Evolutionary conservation across 306 rosid genomes (phyloP), one percentile per base, ranked within the genome.

Genomic region (Pterocarpus santalinus): DNA sequence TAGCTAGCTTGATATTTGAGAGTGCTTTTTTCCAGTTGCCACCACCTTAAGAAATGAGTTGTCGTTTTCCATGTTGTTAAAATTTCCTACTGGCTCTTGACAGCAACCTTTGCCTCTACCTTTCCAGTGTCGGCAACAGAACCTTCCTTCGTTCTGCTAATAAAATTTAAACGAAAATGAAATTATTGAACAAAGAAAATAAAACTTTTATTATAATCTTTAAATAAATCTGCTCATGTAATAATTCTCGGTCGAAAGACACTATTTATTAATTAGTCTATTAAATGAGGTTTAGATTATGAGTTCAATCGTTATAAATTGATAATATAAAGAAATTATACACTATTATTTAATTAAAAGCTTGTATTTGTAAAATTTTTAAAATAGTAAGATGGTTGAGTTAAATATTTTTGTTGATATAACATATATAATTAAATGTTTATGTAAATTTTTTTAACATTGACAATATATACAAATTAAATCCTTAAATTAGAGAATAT

Each of bases 51-150:
- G 81, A 66, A 65, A 66, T 5, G 60, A 32, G 4, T 44, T 85
- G 88, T 85, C 85, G 33, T 76, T 76, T 80, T 85, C 88, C 47
- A 15, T 16, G 47, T 22, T 47, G 73, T 68, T 85, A 35, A 75
- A 52, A 53, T 63, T 73, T 78, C 78, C 78, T 53, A 33, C 72
- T 67, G 46, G 44, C 78, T 69, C 53, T 9, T 76, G 69, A 82
- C 32, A 83, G 46, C 86, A 83, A 77, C 86, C 43, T 67, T 80
- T 35, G 36, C 16, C 56, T 38, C 77, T 44, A n/a, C 32, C n/a
- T 38, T 78, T 39, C 73, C 72, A 9, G 80, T 86, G 89, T 86
- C 89, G 87, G 89, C 85, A 79, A 69, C 78, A 62, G 36, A 67
- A 5, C 49, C 47, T 32, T 72, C 79, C 17, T 39, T 57, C 46